Evolutionary conservation across 2,329 filamentous ascomycete species (phyloP).

Genomic region (Pyricularia pennisetigena): DNA sequence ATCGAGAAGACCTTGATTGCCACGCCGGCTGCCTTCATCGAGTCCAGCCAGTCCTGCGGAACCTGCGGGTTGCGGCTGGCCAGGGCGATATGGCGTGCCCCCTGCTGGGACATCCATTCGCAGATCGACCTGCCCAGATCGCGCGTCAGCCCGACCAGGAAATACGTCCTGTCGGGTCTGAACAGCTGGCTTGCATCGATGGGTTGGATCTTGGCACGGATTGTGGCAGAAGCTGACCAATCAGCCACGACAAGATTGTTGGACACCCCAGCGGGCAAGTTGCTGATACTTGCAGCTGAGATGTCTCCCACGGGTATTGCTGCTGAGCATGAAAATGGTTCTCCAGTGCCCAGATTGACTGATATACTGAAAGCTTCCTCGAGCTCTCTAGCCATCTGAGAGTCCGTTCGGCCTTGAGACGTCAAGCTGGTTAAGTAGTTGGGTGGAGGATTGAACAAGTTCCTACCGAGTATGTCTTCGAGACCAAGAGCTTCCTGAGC

Average conservation of each 20-base stretch:
- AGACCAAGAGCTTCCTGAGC: neutral
- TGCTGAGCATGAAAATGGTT: neutral
- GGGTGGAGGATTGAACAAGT: neutral
- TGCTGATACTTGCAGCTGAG: too few species aligned
- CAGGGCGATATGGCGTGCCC: slow-evolving; percentile 23
- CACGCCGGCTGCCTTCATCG: slow-evolving; percentile 8
- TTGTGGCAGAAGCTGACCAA: neutral
- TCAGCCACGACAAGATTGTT: neutral
- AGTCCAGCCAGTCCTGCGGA: slow-evolving; percentile 10
- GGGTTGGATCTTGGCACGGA: neutral
- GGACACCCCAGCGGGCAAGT: neutral
- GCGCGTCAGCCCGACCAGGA: slow-evolving; percentile 20
- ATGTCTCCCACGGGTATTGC: neutral
- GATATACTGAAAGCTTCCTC: too few species aligned
- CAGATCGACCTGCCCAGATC: slow-evolving; percentile 24
- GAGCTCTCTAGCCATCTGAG: too few species aligned
- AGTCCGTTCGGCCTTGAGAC: too few species aligned
- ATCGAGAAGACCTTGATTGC: slow-evolving; percentile 11
- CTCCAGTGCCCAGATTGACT: too few species aligned
- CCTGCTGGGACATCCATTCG: slow-evolving; percentile 23
- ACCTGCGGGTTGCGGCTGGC: slow-evolving; percentile 25
- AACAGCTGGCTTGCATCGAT: neutral
- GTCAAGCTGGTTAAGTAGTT: too few species aligned
- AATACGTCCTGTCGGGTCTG: slow-evolving; percentile 16
- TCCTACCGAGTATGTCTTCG: neutral